Evolutionary conservation across 768 basidiomycete genomes (phyloP).

Genomic region (Thelephora ganbajun): DNA sequence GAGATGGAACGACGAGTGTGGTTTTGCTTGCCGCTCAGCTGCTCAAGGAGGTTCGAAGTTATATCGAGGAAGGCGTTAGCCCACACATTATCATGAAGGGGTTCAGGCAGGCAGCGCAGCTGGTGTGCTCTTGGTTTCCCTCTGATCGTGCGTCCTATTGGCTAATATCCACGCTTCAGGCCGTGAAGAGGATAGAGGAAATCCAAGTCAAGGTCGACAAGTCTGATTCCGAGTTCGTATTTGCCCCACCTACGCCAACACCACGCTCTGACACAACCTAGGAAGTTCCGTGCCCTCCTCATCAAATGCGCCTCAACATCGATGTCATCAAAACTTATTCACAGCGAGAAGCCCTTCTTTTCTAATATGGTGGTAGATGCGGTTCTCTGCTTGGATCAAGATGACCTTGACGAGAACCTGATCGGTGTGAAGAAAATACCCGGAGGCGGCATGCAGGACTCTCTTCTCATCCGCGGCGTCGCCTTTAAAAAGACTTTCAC

Average conservation of each 20-base stretch:
- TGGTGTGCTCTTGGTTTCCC: conserved; percentile 38
- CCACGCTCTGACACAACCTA: conserved; percentile 17
- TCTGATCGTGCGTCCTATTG: conserved; percentile 4
- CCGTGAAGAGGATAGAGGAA: conserved; percentile 73
- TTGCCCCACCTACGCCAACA: neutral
- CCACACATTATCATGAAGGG: conserved; percentile 98
- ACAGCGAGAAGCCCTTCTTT: conserved; percentile 98
- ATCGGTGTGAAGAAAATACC: conserved; percentile 98
- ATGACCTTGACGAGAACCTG: conserved; percentile 87
- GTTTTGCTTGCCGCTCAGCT: conserved; percentile 90
- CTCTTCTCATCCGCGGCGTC: conserved; percentile 77
- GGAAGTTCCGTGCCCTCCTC: conserved; percentile 85
- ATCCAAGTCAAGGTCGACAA: conserved; percentile 86
- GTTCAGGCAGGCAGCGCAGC: conserved; percentile 71
- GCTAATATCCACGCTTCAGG: conserved; percentile 29
- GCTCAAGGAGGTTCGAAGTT: conserved; percentile 80
- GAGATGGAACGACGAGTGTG: conserved; percentile 95
- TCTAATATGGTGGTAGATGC: conserved; percentile 98
- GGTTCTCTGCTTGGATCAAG: conserved; percentile 82
- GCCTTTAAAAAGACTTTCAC: conserved; percentile 99
- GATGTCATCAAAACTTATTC: conserved; percentile 99
- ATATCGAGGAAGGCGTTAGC: conserved; percentile 94
- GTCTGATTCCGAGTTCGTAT: conserved; percentile 71
- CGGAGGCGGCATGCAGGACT: conserved; percentile 96
- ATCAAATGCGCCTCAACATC: conserved; percentile 96